These are phyloP conservation scores for Artomyces pyxidatus DNA, from an alignment of 768 basidiomycete species.

Conservation along the genomic window DNA sequence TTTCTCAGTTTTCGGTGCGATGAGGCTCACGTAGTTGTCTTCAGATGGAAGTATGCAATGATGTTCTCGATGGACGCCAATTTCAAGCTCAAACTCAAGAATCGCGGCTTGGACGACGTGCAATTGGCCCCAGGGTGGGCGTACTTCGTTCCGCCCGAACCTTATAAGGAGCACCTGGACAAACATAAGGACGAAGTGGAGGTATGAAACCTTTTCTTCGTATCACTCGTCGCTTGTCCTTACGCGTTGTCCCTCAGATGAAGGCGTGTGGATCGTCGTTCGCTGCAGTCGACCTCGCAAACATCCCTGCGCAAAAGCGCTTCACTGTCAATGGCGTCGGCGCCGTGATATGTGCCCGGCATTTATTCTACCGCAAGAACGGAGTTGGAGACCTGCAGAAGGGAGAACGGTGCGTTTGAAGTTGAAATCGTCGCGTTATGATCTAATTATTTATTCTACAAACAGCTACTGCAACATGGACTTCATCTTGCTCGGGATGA, in stretches of 20 bases:
- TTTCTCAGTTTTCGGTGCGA: not conserved
- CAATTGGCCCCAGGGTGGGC: conserved; percentile 1
- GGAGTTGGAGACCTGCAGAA: not conserved
- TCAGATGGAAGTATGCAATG: not conserved
- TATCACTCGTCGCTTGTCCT: conserved; percentile 18
- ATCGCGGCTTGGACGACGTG: not conserved
- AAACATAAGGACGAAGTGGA: not conserved
- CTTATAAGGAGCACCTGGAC: not conserved
- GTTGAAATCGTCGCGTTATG: not conserved
- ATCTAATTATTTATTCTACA: not conserved
- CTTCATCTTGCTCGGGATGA: conserved; percentile 12
- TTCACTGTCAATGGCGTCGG: conserved; percentile 9
- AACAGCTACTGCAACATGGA: conserved; percentile 19
- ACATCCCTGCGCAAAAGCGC: conserved; percentile 1
- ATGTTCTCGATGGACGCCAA: conserved; percentile 12
- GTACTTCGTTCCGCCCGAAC: not conserved
- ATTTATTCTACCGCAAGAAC: not conserved
- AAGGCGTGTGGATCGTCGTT: conserved; percentile 1
- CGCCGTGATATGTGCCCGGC: conserved; percentile 7
- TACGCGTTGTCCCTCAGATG: not conserved
- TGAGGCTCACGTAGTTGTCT: not conserved
- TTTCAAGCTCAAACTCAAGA: conserved; percentile 3
- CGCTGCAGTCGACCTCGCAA: conserved; percentile 4
- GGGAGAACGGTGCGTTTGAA: not conserved
- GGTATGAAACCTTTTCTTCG: no score